A percentile compares a stretch with the other conserved stretches of the same genome.
These are phyloP conservation scores for Sarocladium strictum DNA, from an alignment of 2,329 filamentous ascomycete species.

Conservation along the genomic window DNA sequence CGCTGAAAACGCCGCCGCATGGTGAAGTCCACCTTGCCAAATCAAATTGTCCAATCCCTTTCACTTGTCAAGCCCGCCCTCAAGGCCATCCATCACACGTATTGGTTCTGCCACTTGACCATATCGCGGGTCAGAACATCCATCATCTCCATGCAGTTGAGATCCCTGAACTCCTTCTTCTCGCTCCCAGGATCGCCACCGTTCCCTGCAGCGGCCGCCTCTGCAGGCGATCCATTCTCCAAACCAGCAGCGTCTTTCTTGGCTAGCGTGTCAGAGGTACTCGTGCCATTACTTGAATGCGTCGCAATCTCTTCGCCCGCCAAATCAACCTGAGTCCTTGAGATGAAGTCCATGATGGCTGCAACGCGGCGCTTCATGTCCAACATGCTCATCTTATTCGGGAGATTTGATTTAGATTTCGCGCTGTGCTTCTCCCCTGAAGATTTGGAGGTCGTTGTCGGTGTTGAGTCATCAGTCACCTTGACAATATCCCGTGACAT, in stretches of 20 bases:
- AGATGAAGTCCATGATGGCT: conserved; percentile 84
- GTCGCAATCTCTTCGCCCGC: conserved; percentile 55
- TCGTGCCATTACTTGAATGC: conserved; percentile 27
- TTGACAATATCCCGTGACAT: conserved; percentile 43
- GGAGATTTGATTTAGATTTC: conserved; percentile 45
- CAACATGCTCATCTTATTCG: conserved; percentile 72
- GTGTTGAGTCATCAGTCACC: conserved; percentile 26
- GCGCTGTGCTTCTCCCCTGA: conserved; percentile 44
- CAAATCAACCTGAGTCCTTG: conserved; percentile 81
- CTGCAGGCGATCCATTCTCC: neutral
- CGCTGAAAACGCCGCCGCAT: neutral
- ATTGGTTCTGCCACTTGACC: conserved; percentile 79
- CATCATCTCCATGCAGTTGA: conserved; percentile 86
- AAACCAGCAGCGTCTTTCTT: conserved; percentile 11
- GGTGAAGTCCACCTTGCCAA: neutral
- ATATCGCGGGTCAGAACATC: conserved; percentile 74
- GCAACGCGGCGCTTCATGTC: conserved; percentile 83
- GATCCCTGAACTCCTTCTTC: conserved; percentile 60
- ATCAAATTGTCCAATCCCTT: neutral
- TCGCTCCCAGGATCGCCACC: neutral
- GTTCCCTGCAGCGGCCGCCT: neutral
- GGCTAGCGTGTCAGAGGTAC: neutral
- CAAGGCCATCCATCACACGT: conserved; percentile 30
- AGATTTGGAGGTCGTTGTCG: conserved; percentile 20
- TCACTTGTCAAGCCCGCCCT: neutral